Evolutionary conservation across 257 asterid genomes (phyloP).

Genomic region (Solanum chilense): DNA sequence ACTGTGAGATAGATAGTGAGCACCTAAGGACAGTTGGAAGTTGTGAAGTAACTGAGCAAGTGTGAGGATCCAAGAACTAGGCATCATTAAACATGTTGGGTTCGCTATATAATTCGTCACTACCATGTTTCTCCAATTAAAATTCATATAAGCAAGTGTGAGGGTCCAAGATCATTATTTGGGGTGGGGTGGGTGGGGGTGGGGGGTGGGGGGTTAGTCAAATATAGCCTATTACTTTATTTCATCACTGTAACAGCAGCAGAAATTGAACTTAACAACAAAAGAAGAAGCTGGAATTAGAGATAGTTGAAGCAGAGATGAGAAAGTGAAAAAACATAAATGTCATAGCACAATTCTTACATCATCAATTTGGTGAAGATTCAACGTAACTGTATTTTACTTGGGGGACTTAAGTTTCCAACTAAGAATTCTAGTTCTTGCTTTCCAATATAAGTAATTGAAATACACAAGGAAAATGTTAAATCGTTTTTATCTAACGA

Average conservation of each 20-base stretch:
- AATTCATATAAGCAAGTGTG: neutral
- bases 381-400: neutral
- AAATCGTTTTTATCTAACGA: neutral
- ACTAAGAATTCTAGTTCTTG: neutral
- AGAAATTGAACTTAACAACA: neutral
- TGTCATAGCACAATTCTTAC: neutral
- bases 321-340: neutral
- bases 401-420: neutral
- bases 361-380: neutral
- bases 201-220: neutral
- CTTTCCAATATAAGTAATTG: neutral
- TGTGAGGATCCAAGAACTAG: neutral
- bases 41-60: neutral
- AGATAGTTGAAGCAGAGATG: neutral
- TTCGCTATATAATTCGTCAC: neutral
- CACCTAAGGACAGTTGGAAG: neutral
- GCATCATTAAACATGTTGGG: neutral
- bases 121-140: neutral
- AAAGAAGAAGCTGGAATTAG: neutral
- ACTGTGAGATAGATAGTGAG: neutral
- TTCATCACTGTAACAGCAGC: neutral
- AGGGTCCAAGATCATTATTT: neutral
- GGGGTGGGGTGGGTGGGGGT: neutral
- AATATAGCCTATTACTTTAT: neutral
- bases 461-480: neutral